These are phyloP conservation scores for Saccharomycopsis capsularis DNA, from an alignment of 805 yeast species.

Conservation along the genomic window DNA sequence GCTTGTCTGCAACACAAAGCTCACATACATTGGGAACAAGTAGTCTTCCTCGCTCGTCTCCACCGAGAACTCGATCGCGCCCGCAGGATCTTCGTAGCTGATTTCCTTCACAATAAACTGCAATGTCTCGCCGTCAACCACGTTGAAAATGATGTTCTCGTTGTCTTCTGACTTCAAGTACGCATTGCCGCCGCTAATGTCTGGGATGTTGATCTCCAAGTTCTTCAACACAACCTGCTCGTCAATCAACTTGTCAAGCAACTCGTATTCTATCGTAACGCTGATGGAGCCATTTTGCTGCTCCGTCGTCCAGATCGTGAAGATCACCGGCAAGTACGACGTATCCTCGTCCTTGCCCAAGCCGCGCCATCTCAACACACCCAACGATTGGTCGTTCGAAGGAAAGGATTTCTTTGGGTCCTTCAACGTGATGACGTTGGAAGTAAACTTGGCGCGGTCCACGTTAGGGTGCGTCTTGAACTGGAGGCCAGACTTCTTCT, in stretches of 20 bases:
- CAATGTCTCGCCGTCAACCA: conserved; percentile 67
- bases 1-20: conserved; percentile 45
- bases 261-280: conserved; percentile 86
- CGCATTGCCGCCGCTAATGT: conserved; percentile 61
- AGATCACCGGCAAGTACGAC: conserved; percentile 51
- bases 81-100: conserved; percentile 46
- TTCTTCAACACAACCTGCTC: conserved; percentile 32
- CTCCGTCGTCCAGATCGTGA: conserved; percentile 77
- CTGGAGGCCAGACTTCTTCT: conserved; percentile 48
- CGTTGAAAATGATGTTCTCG: conserved; percentile 48
- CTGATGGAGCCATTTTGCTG: conserved; percentile 55
- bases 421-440: conserved; percentile 61
- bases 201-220: conserved; percentile 42
- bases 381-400: conserved; percentile 80
- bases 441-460: conserved; percentile 64
- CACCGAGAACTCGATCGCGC: conserved; percentile 73
- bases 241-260: conserved; percentile 41
- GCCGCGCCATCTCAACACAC: conserved; percentile 90
- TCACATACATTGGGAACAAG: conserved; percentile 80
- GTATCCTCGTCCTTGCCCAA: conserved; percentile 55
- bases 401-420: conserved; percentile 82
- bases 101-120: conserved; percentile 56
- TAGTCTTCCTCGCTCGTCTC: conserved; percentile 73
- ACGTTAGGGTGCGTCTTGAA: conserved; percentile 96
- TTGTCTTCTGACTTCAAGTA: conserved; percentile 41